These are phyloP conservation scores for Musa troglodytarum DNA, from an alignment of 176 grass and related monocot species.

Conservation along the genomic window DNA sequence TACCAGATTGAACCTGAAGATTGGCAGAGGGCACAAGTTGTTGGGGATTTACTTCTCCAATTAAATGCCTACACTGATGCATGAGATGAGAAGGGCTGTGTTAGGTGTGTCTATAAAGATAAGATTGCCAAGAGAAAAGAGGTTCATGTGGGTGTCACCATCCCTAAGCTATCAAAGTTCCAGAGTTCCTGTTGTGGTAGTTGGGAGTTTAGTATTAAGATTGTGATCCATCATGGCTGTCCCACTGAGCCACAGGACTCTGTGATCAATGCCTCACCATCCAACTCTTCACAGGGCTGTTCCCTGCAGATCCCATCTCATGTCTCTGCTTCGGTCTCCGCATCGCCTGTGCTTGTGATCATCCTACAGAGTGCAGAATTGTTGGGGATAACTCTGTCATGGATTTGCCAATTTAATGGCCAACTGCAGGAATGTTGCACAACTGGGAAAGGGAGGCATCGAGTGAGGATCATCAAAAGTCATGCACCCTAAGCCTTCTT, in stretches of 20 bases:
- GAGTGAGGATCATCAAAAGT: background rate
- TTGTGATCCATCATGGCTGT: background rate
- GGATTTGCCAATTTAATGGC: background rate
- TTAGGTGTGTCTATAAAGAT: too few species aligned
- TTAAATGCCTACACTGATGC: too few species aligned
- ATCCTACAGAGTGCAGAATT: background rate
- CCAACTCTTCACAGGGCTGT: background rate
- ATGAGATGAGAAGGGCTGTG: too few species aligned
- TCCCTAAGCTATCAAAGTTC: too few species aligned
- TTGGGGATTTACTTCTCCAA: too few species aligned
- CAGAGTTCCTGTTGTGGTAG: background rate
- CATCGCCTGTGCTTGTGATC: background rate
- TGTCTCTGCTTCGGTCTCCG: background rate
- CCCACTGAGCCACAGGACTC: background rate
- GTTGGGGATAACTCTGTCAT: too few species aligned
- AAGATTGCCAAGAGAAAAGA: too few species aligned
- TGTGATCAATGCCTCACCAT: background rate
- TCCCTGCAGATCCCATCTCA: background rate
- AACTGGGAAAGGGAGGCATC: background rate
- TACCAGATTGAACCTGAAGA: too few species aligned
- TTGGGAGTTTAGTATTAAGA: background rate
- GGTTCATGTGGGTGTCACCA: too few species aligned
- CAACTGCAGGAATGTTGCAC: conserved; percentile 2
- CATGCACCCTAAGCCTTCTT: background rate
- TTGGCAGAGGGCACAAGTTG: too few species aligned